Evolutionary conservation across 1,139 yeast genomes (phyloP).

Genomic region (Saccharomyces pastorianus): DNA sequence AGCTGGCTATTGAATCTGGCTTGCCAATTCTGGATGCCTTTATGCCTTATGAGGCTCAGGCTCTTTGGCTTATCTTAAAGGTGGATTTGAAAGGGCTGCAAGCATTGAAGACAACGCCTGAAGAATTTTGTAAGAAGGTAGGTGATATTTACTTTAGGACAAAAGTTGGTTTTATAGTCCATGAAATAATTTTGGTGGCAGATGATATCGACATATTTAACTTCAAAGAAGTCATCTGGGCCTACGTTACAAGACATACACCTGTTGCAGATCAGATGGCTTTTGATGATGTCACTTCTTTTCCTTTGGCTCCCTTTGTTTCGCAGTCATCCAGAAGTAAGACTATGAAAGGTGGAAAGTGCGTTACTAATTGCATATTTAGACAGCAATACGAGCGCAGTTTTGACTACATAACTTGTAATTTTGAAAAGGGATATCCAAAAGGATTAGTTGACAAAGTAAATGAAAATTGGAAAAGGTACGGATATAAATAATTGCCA

Average conservation of each 20-base stretch:
- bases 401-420: conserved; percentile 13
- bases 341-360: conserved; percentile 19
- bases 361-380: conserved; percentile 20
- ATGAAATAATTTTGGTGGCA: conserved; percentile 20
- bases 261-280: conserved; percentile 17
- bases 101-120: conserved; percentile 11
- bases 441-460: conserved; percentile 7
- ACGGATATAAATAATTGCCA: conserved; percentile 6
- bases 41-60: conserved; percentile 22
- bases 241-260: conserved; percentile 22
- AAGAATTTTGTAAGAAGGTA: conserved; percentile 8
- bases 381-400: conserved; percentile 12
- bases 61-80: conserved; percentile 17
- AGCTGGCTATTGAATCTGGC: conserved; percentile 4
- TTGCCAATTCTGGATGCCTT: conserved; percentile 18
- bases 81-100: conserved; percentile 15
- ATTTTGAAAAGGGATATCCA: conserved; percentile 9
- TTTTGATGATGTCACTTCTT: conserved; percentile 14
- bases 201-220: conserved; percentile 23
- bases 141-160: conserved; percentile 14
- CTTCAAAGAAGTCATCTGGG: conserved; percentile 22
- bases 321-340: conserved; percentile 13
- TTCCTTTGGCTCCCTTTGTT: conserved; percentile 22
- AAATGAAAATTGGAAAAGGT: conserved; percentile 8
- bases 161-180: conserved; percentile 15